These are phyloP conservation scores for Vinca minor DNA, from an alignment of 257 asterid genomes.

Conservation along the genomic window DNA sequence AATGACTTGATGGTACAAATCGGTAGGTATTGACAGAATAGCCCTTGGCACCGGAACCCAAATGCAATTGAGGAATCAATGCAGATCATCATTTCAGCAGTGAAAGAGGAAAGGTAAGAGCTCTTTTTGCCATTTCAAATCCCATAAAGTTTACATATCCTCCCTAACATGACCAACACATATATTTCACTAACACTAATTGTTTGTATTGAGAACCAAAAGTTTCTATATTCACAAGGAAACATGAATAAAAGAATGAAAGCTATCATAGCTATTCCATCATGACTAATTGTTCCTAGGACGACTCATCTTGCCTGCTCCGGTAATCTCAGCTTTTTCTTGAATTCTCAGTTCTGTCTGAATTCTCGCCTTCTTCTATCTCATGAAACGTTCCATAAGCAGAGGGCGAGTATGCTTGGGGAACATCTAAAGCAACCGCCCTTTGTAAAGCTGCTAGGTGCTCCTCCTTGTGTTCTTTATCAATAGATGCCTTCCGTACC, in stretches of 20 bases:
- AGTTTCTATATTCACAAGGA: neutral
- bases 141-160: neutral
- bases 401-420: conserved; percentile 62
- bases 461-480: conserved; percentile 77
- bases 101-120: neutral
- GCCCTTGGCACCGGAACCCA: no score
- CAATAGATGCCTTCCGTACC: conserved; percentile 63
- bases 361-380: conserved; percentile 40
- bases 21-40: neutral
- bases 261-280: neutral
- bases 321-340: conserved; percentile 22
- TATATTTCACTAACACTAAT: neutral
- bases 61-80: neutral
- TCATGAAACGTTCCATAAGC: conserved; percentile 70
- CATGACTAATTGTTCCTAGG: conserved; percentile 9
- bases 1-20: no score
- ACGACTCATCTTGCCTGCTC: conserved; percentile 6
- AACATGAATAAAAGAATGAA: conserved; percentile 18
- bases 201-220: neutral
- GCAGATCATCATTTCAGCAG: neutral
- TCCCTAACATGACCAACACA: neutral
- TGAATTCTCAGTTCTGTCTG: conserved; percentile 26
- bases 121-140: neutral
- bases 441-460: conserved; percentile 69
- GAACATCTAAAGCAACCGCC: conserved; percentile 72